phyloP scores from a whole-genome alignment of 306 rosid species.

The Gastrolobium bilobum region DNA sequence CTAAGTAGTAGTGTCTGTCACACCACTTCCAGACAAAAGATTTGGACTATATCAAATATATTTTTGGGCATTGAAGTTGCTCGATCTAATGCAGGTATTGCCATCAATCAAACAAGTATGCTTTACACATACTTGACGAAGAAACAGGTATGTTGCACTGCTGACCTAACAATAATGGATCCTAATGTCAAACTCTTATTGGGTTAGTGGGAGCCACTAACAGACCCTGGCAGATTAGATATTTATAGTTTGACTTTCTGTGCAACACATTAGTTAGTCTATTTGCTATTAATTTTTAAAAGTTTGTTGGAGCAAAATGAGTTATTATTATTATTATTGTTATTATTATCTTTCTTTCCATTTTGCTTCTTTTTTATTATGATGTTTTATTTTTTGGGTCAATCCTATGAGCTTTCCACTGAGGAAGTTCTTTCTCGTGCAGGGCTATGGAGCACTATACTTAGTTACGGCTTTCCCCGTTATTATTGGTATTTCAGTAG shows the following conservation, averaged over 20 bases:
- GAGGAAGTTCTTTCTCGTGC: constrained; percentile 59
- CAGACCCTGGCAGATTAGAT: neutral
- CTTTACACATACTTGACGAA: too few relatives aligned
- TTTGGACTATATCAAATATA: too few relatives aligned
- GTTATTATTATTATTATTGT: neutral
- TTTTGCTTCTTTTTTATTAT: neutral
- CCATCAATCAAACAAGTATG: too few relatives aligned
- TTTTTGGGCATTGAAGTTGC: too few relatives aligned
- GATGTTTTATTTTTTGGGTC: neutral
- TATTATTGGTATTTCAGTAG: constrained; percentile 93
- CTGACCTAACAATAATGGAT: neutral
- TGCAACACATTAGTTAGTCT: constrained; percentile 16
- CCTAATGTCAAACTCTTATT: neutral
- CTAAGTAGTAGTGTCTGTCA: too few relatives aligned
- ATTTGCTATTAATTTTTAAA: constrained; percentile 17
- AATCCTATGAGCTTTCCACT: constrained; percentile 44
- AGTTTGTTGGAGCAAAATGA: constrained; percentile 31
- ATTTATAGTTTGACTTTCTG: constrained; percentile 1
- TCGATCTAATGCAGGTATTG: too few relatives aligned
- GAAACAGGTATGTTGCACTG: too few relatives aligned
- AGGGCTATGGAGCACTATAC: constrained; percentile 98
- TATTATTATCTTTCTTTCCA: neutral
- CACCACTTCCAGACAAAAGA: too few relatives aligned
- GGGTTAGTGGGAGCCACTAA: neutral
- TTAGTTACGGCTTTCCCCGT: constrained; percentile 90